Base-by-base conservation (phyloP, 2,329 filamentous ascomycete species). In the Trichoderma koningii region DNA sequence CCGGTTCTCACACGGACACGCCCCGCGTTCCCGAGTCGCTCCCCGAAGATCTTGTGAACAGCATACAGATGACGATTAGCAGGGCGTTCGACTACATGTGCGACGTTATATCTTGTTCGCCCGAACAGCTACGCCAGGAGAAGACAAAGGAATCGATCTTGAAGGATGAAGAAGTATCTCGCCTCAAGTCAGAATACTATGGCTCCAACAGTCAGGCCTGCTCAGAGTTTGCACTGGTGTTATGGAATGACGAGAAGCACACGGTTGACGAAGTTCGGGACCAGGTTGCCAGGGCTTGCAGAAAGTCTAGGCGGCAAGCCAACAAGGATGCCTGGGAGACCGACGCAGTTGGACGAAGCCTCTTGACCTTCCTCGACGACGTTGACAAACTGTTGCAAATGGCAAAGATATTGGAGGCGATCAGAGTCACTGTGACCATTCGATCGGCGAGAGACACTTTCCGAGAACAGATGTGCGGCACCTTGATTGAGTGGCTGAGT, bases 191-290 rank as follows among this genome's bases (percentile, higher is more conserved):
- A 2, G 71, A 73, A 0, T 88, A 87, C 55, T 93, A 93, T 77
- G 95, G 93, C 70, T 83, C 89, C 14, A 72, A 74, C 9, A 69
- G 74, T 17, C 73, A 78, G 26, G 70, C 72, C 10, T 78, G 77
- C 66, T 71, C 71, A 12, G 92, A 97, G 71, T 99, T 90, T 76
- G 90, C 91, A 5, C 80, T 99, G 51, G 81, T 97, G 17, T 81
- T 99, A 5, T 99, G 95, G 95, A 99, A 99, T 71, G 95, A 99
- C 69, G 95, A 99, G 79, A 99, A 99, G 77, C 95, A 99, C 75
- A 99, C 95, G 0, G 89, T 98, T 50, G 86, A 88, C 53, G 95
- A 99, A 75, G 94, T 99, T 6, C 85, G 89, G 70, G 88, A 96
- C 65, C 94, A 98, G 75, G 92, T 99, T 23, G 90, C 92, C 3